phyloP scores from a whole-genome alignment of 176 grass and related monocot species.

The Sorghum bicolor region DNA sequence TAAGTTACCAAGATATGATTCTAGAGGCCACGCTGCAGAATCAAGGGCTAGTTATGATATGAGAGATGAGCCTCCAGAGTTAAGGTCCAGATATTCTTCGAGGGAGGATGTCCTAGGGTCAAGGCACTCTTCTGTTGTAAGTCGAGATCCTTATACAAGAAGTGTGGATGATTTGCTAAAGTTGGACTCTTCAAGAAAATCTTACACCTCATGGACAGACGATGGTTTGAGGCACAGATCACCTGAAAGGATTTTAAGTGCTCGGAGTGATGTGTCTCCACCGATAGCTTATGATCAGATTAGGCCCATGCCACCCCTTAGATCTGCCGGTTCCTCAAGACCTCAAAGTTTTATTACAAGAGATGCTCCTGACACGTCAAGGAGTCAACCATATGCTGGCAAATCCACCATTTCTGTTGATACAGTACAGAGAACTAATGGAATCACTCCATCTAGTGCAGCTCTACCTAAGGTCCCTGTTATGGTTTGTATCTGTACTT shows the following conservation, averaged over 20 bases:
- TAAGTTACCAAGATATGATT: constrained; percentile 33
- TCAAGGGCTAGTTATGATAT: constrained; percentile 40
- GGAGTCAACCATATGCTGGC: constrained; percentile 35
- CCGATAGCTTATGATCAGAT: constrained; percentile 49
- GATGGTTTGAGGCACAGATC: constrained; percentile 44
- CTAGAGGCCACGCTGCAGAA: constrained; percentile 39
- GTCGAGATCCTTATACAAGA: constrained; percentile 52
- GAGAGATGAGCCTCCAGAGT: constrained; percentile 26
- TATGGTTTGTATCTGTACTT: constrained; percentile 39
- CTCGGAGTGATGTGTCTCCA: constrained; percentile 41
- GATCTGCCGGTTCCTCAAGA: constrained; percentile 38
- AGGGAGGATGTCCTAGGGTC: constrained; percentile 36
- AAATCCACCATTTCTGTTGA: constrained; percentile 39
- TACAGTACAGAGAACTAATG: constrained; percentile 35
- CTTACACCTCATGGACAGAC: constrained; percentile 40
- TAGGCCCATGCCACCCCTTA: constrained; percentile 18
- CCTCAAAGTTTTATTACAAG: constrained; percentile 44
- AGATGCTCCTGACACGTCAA: constrained; percentile 41
- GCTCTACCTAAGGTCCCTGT: constrained; percentile 6
- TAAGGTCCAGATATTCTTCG: constrained; percentile 35
- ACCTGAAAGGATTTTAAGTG: constrained; percentile 39
- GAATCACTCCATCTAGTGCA: constrained; percentile 25
- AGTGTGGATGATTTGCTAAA: constrained; percentile 48
- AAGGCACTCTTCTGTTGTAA: constrained; percentile 40
- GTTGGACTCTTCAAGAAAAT: constrained; percentile 41